phyloP scores from a whole-genome alignment of 352 stramenopile genomes.

The Blastocystis hominis region DNA sequence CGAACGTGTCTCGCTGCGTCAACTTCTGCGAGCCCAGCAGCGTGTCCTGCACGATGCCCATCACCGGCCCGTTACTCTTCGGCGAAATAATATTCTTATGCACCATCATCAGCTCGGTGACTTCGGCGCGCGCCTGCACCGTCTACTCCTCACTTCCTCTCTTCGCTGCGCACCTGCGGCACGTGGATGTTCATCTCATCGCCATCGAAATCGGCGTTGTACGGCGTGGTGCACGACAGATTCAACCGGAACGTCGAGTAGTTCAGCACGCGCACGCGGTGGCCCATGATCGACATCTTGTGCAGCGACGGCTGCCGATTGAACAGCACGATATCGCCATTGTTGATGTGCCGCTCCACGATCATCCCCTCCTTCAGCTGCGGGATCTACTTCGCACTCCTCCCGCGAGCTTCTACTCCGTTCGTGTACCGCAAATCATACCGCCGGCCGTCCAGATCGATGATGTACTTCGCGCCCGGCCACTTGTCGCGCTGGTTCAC shows the following conservation, averaged over 20 bases:
- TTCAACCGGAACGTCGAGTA: constrained; percentile 99
- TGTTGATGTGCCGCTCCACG: constrained; percentile 90
- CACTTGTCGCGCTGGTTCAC: constrained; percentile 87
- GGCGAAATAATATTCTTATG: constrained; percentile 93
- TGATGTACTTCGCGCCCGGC: constrained; percentile 94
- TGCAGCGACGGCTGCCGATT: constrained; percentile 97
- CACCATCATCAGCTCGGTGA: constrained; percentile 94
- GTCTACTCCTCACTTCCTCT: constrained; percentile 63
- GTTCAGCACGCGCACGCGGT: constrained; percentile 94
- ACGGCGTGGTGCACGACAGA: constrained; percentile 88
- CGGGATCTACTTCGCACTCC: constrained; percentile 72
- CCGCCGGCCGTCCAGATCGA: constrained; percentile 85
- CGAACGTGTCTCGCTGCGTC: constrained; percentile 91
- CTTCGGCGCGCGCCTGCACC: constrained; percentile 87
- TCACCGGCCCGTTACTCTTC: constrained; percentile 94
- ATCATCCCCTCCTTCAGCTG: constrained; percentile 90
- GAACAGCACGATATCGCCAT: constrained; percentile 97
- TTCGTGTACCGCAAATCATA: constrained; percentile 87
- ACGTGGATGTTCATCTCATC: constrained; percentile 99
- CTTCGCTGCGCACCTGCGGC: constrained; percentile 67
- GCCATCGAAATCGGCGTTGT: constrained; percentile 99
- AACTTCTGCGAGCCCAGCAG: constrained; percentile 91
- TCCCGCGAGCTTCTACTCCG: constrained; percentile 78
- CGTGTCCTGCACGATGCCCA: constrained; percentile 96
- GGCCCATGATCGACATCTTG: constrained; percentile 99